Base-by-base conservation (phyloP, 2,329 filamentous ascomycete genomes). In the Paracorniculantispora psalliotae region DNA sequence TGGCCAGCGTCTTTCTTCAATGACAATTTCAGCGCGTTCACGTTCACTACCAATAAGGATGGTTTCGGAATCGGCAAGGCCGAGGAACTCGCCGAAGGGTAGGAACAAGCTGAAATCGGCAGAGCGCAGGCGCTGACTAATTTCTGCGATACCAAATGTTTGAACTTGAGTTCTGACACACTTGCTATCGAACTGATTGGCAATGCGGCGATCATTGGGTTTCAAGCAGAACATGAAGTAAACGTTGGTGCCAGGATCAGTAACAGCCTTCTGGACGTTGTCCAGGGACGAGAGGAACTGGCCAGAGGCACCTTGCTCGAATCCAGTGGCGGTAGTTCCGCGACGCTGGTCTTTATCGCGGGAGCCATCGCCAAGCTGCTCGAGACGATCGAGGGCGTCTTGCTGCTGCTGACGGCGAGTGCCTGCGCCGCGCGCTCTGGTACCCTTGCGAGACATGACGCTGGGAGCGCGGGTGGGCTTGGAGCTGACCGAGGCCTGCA, bases 121-220 rank as follows among this genome's bases (percentile, higher is more conserved):
- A 58, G 93, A 93, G 52, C 92, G 86, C 41, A 99, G 81, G 21
- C 94, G 84, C 70, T 97, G 92, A 70, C 92, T 96, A 72, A 99
- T 97, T 71, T 99, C 94, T 1, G 92, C 92, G 67, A 99, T 96
- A 33, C 94, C 94, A 65, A 97, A 91, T 0, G 92, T 96, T 70
- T 97, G 93, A 1, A 99, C 84, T 71, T 99, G 94, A 12, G 90
- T 90, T 4, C 94, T 87, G 23, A 99, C 94, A 71, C 94, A 99
- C 74, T 97, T 97, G 82, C 92, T 97, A 73, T 99, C 94, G 67
- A 97, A 99, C 69, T 99, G 94, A 66, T 99, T 99, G 62, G 94
- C 93, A 65, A 99, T 99, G 52, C 94, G 87, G 56, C 94, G 85
- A 71, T 99, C 94, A 66, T 99, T 99, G 23, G 94, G 93, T 75